A percentile compares a stretch with the other conserved stretches of the same genome.
Evolutionary conservation across 2,329 filamentous ascomycete species (phyloP).

Genomic region (Blastomyces emzantsi): DNA sequence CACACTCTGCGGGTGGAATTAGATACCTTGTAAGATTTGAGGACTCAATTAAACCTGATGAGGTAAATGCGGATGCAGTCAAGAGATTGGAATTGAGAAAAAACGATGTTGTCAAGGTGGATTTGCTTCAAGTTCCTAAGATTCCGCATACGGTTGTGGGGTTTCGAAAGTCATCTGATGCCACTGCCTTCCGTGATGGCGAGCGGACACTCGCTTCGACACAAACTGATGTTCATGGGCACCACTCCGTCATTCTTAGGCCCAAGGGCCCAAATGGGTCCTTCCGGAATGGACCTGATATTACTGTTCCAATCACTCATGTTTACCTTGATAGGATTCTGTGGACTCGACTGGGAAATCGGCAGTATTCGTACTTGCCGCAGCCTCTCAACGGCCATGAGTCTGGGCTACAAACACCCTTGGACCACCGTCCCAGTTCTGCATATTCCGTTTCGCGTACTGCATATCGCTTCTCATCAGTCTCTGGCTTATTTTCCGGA

Average conservation of each 20-base stretch:
- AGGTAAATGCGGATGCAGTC: slow-evolving; percentile 32
- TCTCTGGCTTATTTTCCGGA: slow-evolving; percentile 54
- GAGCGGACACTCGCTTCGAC: slow-evolving; percentile 11
- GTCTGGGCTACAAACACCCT: slow-evolving; percentile 29
- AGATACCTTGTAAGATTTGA: slow-evolving; percentile 41
- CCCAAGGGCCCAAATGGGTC: slow-evolving; percentile 37
- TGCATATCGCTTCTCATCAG: slow-evolving; percentile 29
- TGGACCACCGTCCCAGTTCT: slow-evolving; percentile 32
- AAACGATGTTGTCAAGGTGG: slow-evolving; percentile 41
- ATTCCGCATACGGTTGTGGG: slow-evolving; percentile 37
- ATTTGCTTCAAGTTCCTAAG: slow-evolving; percentile 35
- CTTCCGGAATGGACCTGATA: slow-evolving; percentile 26
- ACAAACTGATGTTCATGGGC: slow-evolving; percentile 31
- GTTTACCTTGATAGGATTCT: slow-evolving; percentile 41
- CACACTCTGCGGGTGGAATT: slow-evolving; percentile 29
- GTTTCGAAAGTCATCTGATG: slow-evolving; percentile 30
- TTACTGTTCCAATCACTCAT: slow-evolving; percentile 36
- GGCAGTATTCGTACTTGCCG: slow-evolving; percentile 27
- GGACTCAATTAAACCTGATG: slow-evolving; percentile 32
- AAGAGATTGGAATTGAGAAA: slow-evolving; percentile 38
- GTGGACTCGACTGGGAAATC: slow-evolving; percentile 39
- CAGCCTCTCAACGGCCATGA: slow-evolving; percentile 16
- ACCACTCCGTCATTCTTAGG: slow-evolving; percentile 33
- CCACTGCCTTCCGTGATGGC: slow-evolving; percentile 17
- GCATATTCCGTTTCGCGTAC: slow-evolving; percentile 43